Base-by-base conservation (phyloP, 148 eudicot genomes). In the Diospyros kaki region DNA sequence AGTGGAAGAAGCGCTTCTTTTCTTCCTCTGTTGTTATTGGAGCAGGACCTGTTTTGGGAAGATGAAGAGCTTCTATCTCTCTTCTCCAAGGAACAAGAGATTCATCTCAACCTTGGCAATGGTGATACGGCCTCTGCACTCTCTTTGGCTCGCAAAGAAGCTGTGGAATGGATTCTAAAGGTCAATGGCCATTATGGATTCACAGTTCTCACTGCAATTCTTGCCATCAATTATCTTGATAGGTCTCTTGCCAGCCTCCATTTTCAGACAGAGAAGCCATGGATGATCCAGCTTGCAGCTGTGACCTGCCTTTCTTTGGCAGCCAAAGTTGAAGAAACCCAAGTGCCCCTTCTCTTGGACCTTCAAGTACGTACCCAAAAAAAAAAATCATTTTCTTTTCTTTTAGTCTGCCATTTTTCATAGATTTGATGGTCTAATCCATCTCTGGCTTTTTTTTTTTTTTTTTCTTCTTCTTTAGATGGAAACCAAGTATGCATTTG, bases 131-230 rank as follows among this genome's bases (percentile, higher is more conserved):
- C 67, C 15, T 10, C 13, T 11, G 65, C 46, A 8, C 51, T 77
- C 18, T 68, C 65, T 28, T 18, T 63, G 43, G 79, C 79, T 4
- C 71, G 98, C 40, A 88, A 62, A 60, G 81, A 85, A 43, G 89
- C 86, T 5, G 91, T 93, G 3, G 87, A 89, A 40, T 93, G 97
- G 98, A 84, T 93, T 58, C 50, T 93, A 5, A 88, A 70, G 78
- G 92, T 86, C 66, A 87, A 87, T 79, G 69, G 86, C 74, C 83
- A 77, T 79, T 87, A 83, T 78, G 89, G 91, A 54, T 93, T 93
- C 78, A 72, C 87, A 55, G 73, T 92, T 12, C 77, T 87, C 58
- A 88, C 97, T 9, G 91, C 89, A 39, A 79, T 91, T 68, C 79
- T 93, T 2, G 79, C 93, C 38, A 88, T 93, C 53, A 84, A 91